Conservation (phyloP, 352 stramenopile species). For the Phytopythium chamaehyphon region DNA sequence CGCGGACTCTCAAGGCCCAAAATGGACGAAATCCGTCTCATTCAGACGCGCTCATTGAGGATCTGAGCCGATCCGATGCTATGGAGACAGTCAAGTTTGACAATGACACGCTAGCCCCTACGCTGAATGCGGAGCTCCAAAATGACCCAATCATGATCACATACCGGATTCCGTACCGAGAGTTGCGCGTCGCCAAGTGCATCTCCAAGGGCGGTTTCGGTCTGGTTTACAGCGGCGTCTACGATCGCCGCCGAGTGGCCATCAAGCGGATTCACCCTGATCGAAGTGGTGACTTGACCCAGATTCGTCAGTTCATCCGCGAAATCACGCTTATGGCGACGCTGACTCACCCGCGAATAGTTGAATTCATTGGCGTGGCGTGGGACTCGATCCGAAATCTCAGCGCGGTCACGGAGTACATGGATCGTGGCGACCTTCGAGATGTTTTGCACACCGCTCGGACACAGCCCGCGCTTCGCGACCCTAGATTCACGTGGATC, state of each 20-base stretch:
- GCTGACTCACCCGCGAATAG: constrained; percentile 57
- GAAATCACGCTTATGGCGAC: constrained; percentile 68
- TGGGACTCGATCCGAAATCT: constrained; percentile 60
- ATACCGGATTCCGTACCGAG: constrained; percentile 31
- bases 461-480: constrained; percentile 9
- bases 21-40: neutral
- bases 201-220: constrained; percentile 45
- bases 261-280: constrained; percentile 42
- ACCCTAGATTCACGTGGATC: constrained; percentile 36
- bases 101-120: constrained; percentile 29
- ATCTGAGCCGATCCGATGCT: constrained; percentile 14
- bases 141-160: constrained; percentile 35
- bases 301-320: constrained; percentile 34
- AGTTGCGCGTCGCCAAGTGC: constrained; percentile 27
- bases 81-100: constrained; percentile 33
- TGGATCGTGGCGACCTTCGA: constrained; percentile 66
- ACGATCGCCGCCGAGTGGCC: constrained; percentile 29
- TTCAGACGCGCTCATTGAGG: constrained; percentile 5
- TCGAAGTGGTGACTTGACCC: constrained; percentile 22
- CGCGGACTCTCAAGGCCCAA: neutral
- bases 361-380: constrained; percentile 64
- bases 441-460: constrained; percentile 49
- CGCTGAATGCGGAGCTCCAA: constrained; percentile 24
- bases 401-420: constrained; percentile 63
- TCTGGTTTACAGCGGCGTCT: constrained; percentile 32